These are phyloP conservation scores for Clitopilus hobsonii DNA, from an alignment of 768 basidiomycete genomes.

Conservation along the genomic window DNA sequence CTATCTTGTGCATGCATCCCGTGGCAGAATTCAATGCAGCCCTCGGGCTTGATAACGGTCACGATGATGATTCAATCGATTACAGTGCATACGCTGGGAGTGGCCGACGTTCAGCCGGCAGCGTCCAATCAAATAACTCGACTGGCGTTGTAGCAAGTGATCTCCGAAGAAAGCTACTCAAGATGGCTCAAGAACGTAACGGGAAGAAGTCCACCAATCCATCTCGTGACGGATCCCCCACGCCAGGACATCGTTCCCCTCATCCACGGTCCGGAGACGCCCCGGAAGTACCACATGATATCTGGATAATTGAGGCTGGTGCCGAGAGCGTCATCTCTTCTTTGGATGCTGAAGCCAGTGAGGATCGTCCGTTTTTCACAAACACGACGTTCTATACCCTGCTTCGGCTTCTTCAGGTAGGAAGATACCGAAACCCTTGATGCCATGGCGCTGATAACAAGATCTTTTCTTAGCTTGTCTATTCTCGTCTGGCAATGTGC, in stretches of 20 bases:
- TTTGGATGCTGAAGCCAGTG: constrained; percentile 20
- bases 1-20: constrained; percentile 70
- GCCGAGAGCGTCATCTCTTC: constrained; percentile 20
- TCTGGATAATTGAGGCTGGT: constrained; percentile 57
- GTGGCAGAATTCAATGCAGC: constrained; percentile 63
- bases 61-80: constrained; percentile 33
- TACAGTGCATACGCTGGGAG: constrained; percentile 33
- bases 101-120: constrained; percentile 44
- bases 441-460: constrained; percentile 6
- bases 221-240: constrained; percentile 39
- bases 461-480: constrained; percentile 59
- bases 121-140: constrained; percentile 32
- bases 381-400: constrained; percentile 93
- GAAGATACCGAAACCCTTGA: constrained; percentile 6
- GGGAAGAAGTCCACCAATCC: constrained; percentile 27
- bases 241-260: constrained; percentile 28
- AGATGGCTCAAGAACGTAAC: constrained; percentile 63
- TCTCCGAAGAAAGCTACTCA: constrained; percentile 74
- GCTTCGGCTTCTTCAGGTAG: constrained; percentile 84
- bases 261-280: constrained; percentile 14
- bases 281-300: constrained; percentile 36
- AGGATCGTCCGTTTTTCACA: constrained; percentile 69
- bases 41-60: constrained; percentile 47
- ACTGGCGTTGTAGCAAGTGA: constrained; percentile 58
- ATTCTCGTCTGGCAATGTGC: constrained; percentile 81